Evolutionary conservation across 1,139 yeast species (phyloP), one percentile per base, ranked within the genome.

Genomic region (Blastobotrys capitulatus): DNA sequence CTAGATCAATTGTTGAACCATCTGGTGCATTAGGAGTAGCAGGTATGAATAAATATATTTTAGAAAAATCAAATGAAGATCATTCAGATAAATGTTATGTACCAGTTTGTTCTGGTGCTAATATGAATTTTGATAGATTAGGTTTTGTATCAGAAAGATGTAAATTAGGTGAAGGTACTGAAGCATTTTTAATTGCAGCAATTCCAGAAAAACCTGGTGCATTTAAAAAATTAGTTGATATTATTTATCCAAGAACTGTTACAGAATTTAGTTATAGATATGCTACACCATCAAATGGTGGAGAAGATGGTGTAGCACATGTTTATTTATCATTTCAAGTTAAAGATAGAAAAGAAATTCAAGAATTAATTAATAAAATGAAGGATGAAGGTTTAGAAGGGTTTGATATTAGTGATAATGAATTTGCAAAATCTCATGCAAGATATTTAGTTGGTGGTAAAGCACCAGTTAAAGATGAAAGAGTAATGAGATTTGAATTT

Each of bases 61-160:
- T 71, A 20, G 45, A 49, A 6, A 57, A 56, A 38, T 59, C 63
- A 10, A 85, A 83, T 47, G 72, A 82, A 39, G 87, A 86, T 61
- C 95, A 87, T 63, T 70, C 80, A n/a, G 26, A 48, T 12, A 53
- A 52, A 8, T 60, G 87, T 0, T 90, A 88, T 61, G 86, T 87
- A 27, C 94, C 97, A 8, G 77, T 94, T 26, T 74, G 92, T 50
- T 86, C 95, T 34, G 99, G 97, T 53, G 99, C 99, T 35, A 92
- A 92, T 69, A 90, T 92, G 96, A 92, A 94, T 70, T 92, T 92
- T 65, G 98, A 90, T 68, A 79, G 99, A 61, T 75, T 92, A 59
- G 78, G 99, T 64, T 92, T 92, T 67, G 97, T 92, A n/a, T 82
- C 96, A 53, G 99, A 92, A 70, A 83, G 99, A 69, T 97, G 98